Evolutionary conservation across 768 basidiomycete species (phyloP), one percentile per base, ranked within the genome.

Genomic region (Phanerodontia chrysosporium): DNA sequence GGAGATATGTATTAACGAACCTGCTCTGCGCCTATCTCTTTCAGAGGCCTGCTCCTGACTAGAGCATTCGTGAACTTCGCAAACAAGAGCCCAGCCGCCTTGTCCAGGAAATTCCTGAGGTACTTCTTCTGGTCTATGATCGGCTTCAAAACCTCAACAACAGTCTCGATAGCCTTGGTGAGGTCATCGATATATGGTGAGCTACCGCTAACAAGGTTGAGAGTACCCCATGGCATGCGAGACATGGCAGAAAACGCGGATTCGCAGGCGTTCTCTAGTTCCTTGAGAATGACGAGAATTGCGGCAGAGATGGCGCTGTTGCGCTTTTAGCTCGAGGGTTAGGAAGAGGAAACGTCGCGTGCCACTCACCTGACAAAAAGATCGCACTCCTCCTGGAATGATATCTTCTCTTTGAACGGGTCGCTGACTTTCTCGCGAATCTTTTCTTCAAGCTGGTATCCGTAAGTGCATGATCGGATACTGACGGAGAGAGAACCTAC

Each of bases 11-110:
- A 55, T 27, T 36, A 51, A 90, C 91, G 45, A 53, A 95, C 95
- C 83, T 98, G 96, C 73, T 99, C 96, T 3, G 96, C 96, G 6
- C 96, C 95, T 32, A 90, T 90, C 71, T 96, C 94, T 68, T 87
- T 85, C 64, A 99, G 74, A 4, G 97, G 97, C 44, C 95, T 79
- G 69, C 94, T 95, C 72, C 86, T 87, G 21, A 98, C 94, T 32
- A 98, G 78, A 0, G 90, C 82, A 65, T 91, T 89, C 0, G 93
- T 97, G 66, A 98, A 98, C 58, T 90, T 90, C 32, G 86, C 84
- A 39, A 98, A 74, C 32, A 98, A 75, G 36, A 96, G 76, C 51
- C 90, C 92, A 58, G 90, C 89, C 9, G 89, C 88, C 71, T 97
- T 98, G 69, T 99, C 97, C 53, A 95, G 84, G 70, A 95, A 85